phyloP scores from a whole-genome alignment of 2,329 filamentous ascomycete species.

The Nannizzia gypsea region DNA sequence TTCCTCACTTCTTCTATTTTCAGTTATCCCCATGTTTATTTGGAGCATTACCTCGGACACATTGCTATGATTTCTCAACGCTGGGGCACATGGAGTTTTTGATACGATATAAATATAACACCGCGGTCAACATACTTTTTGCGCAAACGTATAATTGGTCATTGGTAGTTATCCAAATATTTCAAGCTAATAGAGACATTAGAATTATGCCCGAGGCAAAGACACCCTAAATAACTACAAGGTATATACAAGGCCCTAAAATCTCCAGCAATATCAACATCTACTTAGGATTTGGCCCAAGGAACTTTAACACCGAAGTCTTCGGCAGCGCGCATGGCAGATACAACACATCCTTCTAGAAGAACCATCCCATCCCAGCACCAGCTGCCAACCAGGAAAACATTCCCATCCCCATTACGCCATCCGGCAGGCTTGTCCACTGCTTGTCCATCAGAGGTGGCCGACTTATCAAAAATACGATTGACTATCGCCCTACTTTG shows the following conservation, averaged over 20 bases:
- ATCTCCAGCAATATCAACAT: neutral
- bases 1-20: neutral
- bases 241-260: neutral
- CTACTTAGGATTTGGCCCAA: constrained; percentile 16
- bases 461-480: constrained; percentile 29
- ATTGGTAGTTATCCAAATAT: neutral
- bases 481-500: constrained; percentile 40
- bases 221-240: neutral
- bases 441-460: neutral
- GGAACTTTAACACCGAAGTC: constrained; percentile 40
- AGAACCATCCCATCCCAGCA: constrained; percentile 56
- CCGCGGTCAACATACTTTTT: neutral
- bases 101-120: neutral
- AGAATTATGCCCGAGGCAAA: neutral
- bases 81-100: neutral
- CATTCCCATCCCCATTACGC: constrained; percentile 41
- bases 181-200: neutral
- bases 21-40: neutral
- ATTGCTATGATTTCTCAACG: neutral
- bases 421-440: neutral
- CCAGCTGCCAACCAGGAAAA: constrained; percentile 49
- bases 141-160: neutral
- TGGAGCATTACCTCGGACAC: neutral
- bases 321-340: constrained; percentile 45
- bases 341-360: constrained; percentile 49